These are phyloP conservation scores for Cutaneotrichosporon cavernicola DNA, from an alignment of 1,284 basidiomycete species.

Conservation along the genomic window DNA sequence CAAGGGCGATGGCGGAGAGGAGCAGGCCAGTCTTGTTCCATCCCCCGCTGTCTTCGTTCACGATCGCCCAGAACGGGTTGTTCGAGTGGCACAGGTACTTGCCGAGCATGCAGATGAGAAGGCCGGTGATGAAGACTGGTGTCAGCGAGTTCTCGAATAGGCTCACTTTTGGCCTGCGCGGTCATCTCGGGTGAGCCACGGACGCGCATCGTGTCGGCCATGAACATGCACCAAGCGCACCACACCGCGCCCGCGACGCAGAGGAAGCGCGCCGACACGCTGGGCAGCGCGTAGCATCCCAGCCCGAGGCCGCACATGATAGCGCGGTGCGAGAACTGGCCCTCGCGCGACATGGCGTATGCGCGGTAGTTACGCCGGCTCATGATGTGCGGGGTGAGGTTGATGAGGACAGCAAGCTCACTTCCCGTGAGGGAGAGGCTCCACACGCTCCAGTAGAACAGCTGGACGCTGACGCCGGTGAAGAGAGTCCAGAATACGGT, in stretches of 20 bases:
- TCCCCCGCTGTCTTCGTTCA: conserved; percentile 66
- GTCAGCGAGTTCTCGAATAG: neutral
- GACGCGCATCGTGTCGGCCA: conserved; percentile 60
- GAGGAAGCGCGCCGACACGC: conserved; percentile 61
- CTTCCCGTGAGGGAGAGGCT: conserved; percentile 67
- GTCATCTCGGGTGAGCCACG: conserved; percentile 55
- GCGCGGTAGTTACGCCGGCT: conserved; percentile 55
- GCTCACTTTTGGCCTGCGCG: conserved; percentile 61
- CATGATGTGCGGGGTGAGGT: conserved; percentile 67
- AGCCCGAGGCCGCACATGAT: conserved; percentile 62
- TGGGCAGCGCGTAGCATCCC: conserved; percentile 61
- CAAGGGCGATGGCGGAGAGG: conserved; percentile 44
- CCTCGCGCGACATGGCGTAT: conserved; percentile 57
- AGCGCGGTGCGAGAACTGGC: conserved; percentile 57
- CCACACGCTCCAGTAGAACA: conserved; percentile 94
- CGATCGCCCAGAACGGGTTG: conserved; percentile 84
- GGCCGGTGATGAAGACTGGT: conserved; percentile 65
- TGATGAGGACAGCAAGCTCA: conserved; percentile 67
- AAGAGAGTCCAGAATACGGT: conserved; percentile 85
- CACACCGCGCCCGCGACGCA: conserved; percentile 62
- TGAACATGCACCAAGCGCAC: conserved; percentile 59
- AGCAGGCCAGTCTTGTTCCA: conserved; percentile 68
- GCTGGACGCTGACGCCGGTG: conserved; percentile 74
- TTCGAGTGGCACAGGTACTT: conserved; percentile 78
- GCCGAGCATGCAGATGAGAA: conserved; percentile 67